Base-by-base conservation (phyloP, 108 stramenopile species). In the Fragilaria radians region DNA sequence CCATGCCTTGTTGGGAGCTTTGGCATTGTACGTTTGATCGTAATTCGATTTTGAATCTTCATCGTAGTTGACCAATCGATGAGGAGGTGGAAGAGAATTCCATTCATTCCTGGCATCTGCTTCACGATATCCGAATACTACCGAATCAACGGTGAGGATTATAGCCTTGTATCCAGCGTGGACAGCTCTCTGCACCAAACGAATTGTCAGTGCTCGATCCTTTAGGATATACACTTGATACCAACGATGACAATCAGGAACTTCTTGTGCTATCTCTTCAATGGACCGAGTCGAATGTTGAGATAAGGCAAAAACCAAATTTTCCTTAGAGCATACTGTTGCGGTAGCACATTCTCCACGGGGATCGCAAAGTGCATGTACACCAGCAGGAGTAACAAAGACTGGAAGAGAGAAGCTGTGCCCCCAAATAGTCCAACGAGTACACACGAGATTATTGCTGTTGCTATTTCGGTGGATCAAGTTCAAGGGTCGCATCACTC, bases 41-140 rank as follows among this genome's bases (percentile, higher is more conserved):
- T 67, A 50, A 0, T 61, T 32, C 2, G 51, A 32, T 62, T 49
- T 30, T 29, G 21, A 23, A 57, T 25, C 50, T 24, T 77, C 76
- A 51, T 83, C 80, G 52, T 91, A 91, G 48, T 91, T 86, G 3
- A 76, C 85, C 31, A 91, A 53, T 24, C 85, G 68, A 58, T 80
- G 81, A 7, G 85, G 89, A 46, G 78, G 58, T 21, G 89, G 89
- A 28, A 91, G 71, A 19, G 85, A 73, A 72, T 82, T 80, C 63
- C 66, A 79, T 27, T 77, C 80, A 70, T 91, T 91, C 9, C 85
- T 52, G 9, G 83, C 89, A 72, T 91, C 85, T 3, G 83, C 83
- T 56, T 86, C 85, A 25, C 89, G 71, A 55, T 75, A 91, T n/a
- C 89, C 89, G 74, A 91, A 91, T 47, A 85, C 56, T n/a, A 85